Percentiles rank a stretch among this genome's conserved stretches.
These are phyloP conservation scores for Aspergillus tanneri DNA, from an alignment of 2,329 filamentous ascomycete species.

Conservation along the genomic window DNA sequence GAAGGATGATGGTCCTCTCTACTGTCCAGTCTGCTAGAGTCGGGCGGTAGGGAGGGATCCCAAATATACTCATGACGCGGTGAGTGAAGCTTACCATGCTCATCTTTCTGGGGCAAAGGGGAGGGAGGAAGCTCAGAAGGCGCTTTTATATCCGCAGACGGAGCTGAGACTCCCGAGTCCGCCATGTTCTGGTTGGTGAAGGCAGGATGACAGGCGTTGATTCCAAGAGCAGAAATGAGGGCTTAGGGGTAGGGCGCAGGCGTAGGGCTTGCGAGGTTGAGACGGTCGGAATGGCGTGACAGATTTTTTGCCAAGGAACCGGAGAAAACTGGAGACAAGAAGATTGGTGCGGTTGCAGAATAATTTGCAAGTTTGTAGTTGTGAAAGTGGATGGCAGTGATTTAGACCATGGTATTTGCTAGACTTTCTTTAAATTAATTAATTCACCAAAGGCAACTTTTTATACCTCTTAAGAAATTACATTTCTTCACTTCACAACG, in stretches of 20 bases:
- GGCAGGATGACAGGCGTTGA: conserved; percentile 25
- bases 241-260: conserved; percentile 49
- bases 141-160: conserved; percentile 31
- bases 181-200: conserved; percentile 32
- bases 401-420: no score
- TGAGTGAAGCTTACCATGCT: conserved; percentile 36
- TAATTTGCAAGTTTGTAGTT: no score
- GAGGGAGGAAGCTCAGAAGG: conserved; percentile 32
- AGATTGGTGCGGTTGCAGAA: no score
- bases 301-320: conserved; percentile 26
- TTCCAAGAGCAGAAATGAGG: conserved; percentile 50
- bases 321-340: neutral
- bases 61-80: neutral
- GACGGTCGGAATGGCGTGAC: conserved; percentile 18
- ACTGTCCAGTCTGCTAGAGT: neutral
- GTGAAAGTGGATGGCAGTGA: neutral
- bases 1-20: neutral
- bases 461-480: no score
- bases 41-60: neutral
- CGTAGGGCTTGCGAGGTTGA: conserved; percentile 41
- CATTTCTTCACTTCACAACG: no score
- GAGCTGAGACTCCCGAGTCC: conserved; percentile 29
- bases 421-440: no score
- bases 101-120: conserved; percentile 26
- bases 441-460: no score